A percentile compares a stretch with the other conserved stretches of the same genome.
Evolutionary conservation across 148 eudicot genomes (phyloP).

Genomic region (Chenopodium formosanum): DNA sequence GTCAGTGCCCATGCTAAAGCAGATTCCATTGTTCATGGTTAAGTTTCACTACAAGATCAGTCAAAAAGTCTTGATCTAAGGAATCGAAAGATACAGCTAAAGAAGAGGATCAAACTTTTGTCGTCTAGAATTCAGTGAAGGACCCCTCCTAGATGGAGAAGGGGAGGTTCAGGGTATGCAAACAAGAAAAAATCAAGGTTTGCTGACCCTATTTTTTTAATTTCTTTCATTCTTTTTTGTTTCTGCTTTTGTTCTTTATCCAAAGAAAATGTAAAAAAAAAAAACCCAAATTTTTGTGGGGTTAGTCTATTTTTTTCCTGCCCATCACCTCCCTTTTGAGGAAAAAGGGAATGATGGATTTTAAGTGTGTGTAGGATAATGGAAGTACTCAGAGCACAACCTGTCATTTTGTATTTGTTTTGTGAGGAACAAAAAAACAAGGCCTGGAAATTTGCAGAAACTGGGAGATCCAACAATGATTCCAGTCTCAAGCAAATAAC

Average conservation of each 20-base stretch:
- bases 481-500: constrained; percentile 21
- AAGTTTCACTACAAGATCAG: not conserved
- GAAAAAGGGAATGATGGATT: constrained; percentile 36
- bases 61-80: constrained; percentile 16
- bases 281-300: constrained; percentile 31
- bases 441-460: constrained; percentile 22
- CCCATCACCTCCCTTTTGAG: constrained; percentile 28
- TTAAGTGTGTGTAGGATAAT: constrained; percentile 36
- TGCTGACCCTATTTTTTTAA: constrained; percentile 18
- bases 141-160: constrained; percentile 24
- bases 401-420: constrained; percentile 33
- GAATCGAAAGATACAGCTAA: constrained; percentile 10
- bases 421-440: constrained; percentile 11
- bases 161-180: constrained; percentile 30
- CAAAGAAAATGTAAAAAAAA: constrained; percentile 15
- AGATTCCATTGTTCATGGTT: constrained; percentile 20
- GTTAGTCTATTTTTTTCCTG: constrained; percentile 13
- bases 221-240: constrained; percentile 7
- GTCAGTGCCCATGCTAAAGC: not conserved
- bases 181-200: constrained; percentile 17
- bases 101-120: constrained; percentile 14
- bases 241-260: constrained; percentile 21
- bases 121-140: constrained; percentile 24
- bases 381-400: constrained; percentile 25
- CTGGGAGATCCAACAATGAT: constrained; percentile 32